phyloP scores from a whole-genome alignment of 2,329 filamentous ascomycete genomes.

The Conoideocrella luteorostrata region DNA sequence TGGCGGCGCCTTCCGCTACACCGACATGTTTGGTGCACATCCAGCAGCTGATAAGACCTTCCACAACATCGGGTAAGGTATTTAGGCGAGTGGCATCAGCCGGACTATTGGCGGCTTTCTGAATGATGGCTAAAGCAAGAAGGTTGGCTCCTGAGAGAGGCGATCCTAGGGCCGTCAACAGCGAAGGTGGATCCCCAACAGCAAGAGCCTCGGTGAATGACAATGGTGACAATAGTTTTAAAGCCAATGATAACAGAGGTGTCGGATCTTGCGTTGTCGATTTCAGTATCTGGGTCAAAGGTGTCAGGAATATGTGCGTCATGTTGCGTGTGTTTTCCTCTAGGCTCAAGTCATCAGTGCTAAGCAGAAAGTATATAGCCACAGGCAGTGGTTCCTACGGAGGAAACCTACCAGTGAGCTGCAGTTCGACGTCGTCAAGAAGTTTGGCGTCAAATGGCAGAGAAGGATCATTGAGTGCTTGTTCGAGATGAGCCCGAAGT shows the following conservation, averaged over 20 bases:
- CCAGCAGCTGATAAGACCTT: slow-evolving; percentile 45
- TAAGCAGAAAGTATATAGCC: neutral
- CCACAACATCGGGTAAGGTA: slow-evolving; percentile 41
- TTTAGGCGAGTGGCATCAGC: slow-evolving; percentile 45
- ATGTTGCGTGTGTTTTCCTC: slow-evolving; percentile 47
- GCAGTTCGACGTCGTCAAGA: slow-evolving; percentile 53
- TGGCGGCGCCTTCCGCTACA: slow-evolving; percentile 47
- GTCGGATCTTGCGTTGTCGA: slow-evolving; percentile 44
- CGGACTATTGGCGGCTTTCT: slow-evolving; percentile 45
- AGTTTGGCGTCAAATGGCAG: slow-evolving; percentile 40
- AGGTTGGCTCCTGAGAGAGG: slow-evolving; percentile 50
- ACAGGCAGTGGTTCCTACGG: neutral
- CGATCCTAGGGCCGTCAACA: slow-evolving; percentile 47
- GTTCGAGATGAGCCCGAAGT: slow-evolving; percentile 47
- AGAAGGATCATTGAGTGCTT: slow-evolving; percentile 38
- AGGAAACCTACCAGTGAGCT: slow-evolving; percentile 43
- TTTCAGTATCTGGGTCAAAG: slow-evolving; percentile 46
- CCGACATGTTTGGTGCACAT: slow-evolving; percentile 45
- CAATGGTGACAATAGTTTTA: slow-evolving; percentile 50
- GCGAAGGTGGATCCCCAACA: slow-evolving; percentile 43
- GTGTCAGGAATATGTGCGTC: slow-evolving; percentile 46
- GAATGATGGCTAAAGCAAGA: slow-evolving; percentile 49
- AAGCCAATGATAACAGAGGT: slow-evolving; percentile 44
- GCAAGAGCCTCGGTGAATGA: slow-evolving; percentile 44
- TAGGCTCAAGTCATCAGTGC: slow-evolving; percentile 16